Conservation (phyloP, 768 basidiomycete species). For the Termitomyces eurrhizus region DNA sequence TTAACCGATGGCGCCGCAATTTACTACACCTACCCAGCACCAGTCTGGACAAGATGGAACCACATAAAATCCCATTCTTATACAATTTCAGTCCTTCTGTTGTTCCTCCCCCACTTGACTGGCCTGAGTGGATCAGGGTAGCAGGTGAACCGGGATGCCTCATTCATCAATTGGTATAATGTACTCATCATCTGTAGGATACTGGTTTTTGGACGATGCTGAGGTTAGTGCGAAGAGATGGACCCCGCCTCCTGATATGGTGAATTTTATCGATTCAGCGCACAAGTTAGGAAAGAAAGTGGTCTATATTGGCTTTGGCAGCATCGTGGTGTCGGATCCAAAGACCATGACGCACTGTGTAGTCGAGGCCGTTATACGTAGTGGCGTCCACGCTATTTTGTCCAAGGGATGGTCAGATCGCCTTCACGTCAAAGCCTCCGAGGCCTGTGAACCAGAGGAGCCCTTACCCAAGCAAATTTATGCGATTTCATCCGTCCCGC, state of each 20-base stretch:
- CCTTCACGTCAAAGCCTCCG: constrained; percentile 59
- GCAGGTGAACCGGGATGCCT: constrained; percentile 50
- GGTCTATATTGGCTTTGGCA: constrained; percentile 97
- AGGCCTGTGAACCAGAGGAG: constrained; percentile 60
- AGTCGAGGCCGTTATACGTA: constrained; percentile 80
- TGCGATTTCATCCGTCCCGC: constrained; percentile 81
- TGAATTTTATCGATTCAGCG: constrained; percentile 80
- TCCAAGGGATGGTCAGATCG: constrained; percentile 99
- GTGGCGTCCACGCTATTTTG: constrained; percentile 88
- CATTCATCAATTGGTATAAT: not conserved
- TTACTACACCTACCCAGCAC: constrained; percentile 73
- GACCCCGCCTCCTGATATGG: constrained; percentile 76
- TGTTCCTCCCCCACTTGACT: constrained; percentile 92
- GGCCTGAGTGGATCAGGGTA: constrained; percentile 98
- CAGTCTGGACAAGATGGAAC: constrained; percentile 92
- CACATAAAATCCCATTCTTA: constrained; percentile 95
- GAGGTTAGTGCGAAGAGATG: constrained; percentile 88
- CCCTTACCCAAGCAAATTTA: constrained; percentile 78
- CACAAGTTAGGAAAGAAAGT: constrained; percentile 77
- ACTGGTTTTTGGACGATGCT: constrained; percentile 96
- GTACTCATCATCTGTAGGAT: constrained; percentile 50
- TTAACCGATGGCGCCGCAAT: constrained; percentile 90
- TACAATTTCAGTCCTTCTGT: constrained; percentile 94
- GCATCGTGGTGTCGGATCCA: constrained; percentile 95
- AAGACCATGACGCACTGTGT: constrained; percentile 89